Percentiles rank a stretch among this genome's conserved stretches.
phyloP scores from a whole-genome alignment of 208 protist genomes.

The Leishmania lainsoni region DNA sequence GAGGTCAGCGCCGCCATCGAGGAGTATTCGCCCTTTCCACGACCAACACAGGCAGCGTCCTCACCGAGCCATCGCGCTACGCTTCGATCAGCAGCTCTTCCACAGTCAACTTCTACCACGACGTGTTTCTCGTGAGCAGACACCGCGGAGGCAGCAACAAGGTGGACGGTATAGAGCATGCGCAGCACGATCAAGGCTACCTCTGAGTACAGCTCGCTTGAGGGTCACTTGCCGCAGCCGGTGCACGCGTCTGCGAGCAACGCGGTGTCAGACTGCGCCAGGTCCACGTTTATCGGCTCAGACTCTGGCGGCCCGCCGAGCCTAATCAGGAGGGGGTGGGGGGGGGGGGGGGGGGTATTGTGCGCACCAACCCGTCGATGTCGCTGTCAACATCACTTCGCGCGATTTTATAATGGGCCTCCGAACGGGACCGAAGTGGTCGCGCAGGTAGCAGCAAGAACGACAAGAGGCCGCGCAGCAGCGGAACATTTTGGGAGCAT shows the following conservation, averaged over 20 bases:
- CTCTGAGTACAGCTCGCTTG: no score
- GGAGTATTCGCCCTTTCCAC: neutral
- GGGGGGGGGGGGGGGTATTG: no score
- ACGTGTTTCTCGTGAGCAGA: neutral
- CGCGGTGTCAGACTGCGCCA: no score
- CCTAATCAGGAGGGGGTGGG: no score
- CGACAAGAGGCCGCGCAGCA: neutral
- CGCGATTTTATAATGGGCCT: constrained; percentile 24
- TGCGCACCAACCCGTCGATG: neutral
- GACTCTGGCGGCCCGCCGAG: neutral
- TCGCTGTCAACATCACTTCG: constrained; percentile 8
- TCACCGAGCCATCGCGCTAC: constrained; percentile 9
- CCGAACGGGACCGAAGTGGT: neutral
- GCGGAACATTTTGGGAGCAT: neutral
- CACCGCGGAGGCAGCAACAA: neutral
- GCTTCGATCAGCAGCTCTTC: constrained; percentile 17
- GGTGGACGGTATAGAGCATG: neutral
- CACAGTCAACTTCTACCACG: neutral
- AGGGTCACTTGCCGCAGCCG: no score
- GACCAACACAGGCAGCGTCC: no score
- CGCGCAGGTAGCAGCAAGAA: neutral
- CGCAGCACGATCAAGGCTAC: neutral
- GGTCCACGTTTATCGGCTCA: neutral
- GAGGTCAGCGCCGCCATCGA: neutral
- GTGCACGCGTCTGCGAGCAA: no score